Evolutionary conservation across 257 asterid genomes (phyloP).

Genomic region (Datura wrightii): DNA sequence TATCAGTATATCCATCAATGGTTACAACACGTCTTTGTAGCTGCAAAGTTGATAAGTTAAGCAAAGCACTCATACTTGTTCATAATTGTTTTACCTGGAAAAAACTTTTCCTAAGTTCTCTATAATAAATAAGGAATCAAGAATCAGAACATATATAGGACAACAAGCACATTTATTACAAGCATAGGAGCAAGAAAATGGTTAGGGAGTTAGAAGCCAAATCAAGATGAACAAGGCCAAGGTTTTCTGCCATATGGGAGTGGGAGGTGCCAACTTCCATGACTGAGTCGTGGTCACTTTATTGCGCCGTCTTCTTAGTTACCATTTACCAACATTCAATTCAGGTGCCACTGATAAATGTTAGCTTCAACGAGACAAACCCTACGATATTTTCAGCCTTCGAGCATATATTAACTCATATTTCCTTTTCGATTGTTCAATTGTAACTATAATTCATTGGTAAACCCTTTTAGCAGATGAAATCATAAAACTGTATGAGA

Average conservation of each 20-base stretch:
- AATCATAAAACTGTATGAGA: background rate
- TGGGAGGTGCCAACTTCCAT: background rate
- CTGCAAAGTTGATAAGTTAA: conserved; percentile 49
- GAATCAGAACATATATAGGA: background rate
- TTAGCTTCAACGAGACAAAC: background rate
- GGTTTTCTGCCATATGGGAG: conserved; percentile 4
- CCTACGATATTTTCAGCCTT: background rate
- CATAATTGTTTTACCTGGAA: background rate
- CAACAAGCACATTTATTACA: background rate
- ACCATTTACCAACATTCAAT: background rate
- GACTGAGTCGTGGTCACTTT: background rate
- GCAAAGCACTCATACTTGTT: background rate
- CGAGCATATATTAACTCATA: background rate
- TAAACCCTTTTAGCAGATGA: background rate
- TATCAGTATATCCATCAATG: conserved; percentile 76
- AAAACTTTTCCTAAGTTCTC: background rate
- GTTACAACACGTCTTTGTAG: conserved; percentile 72
- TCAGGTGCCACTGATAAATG: background rate
- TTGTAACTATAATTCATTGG: background rate
- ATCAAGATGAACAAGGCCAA: background rate
- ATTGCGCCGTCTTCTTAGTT: background rate
- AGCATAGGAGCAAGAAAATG: background rate
- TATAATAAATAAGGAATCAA: background rate
- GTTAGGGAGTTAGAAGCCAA: background rate
- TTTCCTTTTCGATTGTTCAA: background rate